These are phyloP conservation scores for Apophysomyces variabilis DNA, from an alignment of 371 early-diverging fungal genomes.

Conservation along the genomic window DNA sequence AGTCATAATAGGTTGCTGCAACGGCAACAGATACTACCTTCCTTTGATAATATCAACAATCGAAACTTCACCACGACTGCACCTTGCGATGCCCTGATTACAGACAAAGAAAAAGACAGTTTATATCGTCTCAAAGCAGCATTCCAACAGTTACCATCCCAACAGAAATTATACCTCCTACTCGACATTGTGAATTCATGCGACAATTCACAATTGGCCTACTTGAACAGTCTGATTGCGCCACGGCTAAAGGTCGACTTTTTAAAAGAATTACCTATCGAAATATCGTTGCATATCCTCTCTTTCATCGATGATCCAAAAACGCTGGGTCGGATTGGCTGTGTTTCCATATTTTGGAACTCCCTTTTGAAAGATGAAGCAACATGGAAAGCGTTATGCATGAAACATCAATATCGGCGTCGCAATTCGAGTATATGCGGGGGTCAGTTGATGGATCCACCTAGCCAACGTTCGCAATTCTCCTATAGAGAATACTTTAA, in stretches of 20 bases:
- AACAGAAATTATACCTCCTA: slow-evolving; percentile 30
- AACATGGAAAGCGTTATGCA: slow-evolving; percentile 45
- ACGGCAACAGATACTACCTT: too few species aligned
- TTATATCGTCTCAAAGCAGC: slow-evolving; percentile 27
- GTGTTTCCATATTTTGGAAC: slow-evolving; percentile 74
- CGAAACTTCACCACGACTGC: slow-evolving; percentile 17
- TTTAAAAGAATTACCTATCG: slow-evolving; percentile 68
- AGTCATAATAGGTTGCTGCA: too few species aligned
- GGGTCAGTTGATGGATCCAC: slow-evolving; percentile 52
- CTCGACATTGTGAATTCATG: slow-evolving; percentile 47
- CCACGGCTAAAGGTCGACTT: slow-evolving; percentile 76
- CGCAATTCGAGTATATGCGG: slow-evolving; percentile 44
- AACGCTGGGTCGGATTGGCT: slow-evolving; percentile 68
- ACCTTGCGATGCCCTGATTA: slow-evolving; percentile 31
- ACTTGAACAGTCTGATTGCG: slow-evolving; percentile 52
- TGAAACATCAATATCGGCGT: slow-evolving; percentile 30
- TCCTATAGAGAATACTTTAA: slow-evolving; percentile 80
- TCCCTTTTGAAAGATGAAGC: slow-evolving; percentile 61
- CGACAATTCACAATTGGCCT: slow-evolving; percentile 51
- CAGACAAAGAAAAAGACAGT: slow-evolving; percentile 39
- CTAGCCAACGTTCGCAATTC: slow-evolving; percentile 48
- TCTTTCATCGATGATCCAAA: slow-evolving; percentile 60
- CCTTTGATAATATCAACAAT: slow-evolving; percentile 19
- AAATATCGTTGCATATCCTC: slow-evolving; percentile 71
- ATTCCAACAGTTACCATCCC: slow-evolving; percentile 30